These are phyloP conservation scores for Porpolomopsis calyptriformis DNA, from an alignment of 768 basidiomycete genomes.

Conservation along the genomic window DNA sequence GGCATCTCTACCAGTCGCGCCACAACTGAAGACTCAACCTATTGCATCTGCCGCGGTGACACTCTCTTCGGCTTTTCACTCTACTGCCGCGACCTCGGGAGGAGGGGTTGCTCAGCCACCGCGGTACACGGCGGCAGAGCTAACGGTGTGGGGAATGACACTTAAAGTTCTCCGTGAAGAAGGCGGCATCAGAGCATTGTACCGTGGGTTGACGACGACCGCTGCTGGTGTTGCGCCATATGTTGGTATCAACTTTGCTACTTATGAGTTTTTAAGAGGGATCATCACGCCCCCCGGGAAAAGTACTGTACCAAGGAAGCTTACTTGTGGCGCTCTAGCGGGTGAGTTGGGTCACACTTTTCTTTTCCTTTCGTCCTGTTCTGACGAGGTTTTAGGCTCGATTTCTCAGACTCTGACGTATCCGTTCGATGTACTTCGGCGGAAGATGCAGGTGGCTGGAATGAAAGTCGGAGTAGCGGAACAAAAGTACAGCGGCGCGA, in stretches of 20 bases:
- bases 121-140: constrained; percentile 38
- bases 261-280: constrained; percentile 76
- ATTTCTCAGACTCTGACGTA: constrained; percentile 93
- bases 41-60: constrained; percentile 33
- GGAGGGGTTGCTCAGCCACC: too few species aligned
- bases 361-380: not conserved
- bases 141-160: constrained; percentile 84
- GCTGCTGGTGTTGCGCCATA: constrained; percentile 86
- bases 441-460: constrained; percentile 93
- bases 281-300: constrained; percentile 76
- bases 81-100: constrained; percentile 12
- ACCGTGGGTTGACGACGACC: constrained; percentile 78
- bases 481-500: constrained; percentile 67
- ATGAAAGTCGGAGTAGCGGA: constrained; percentile 51
- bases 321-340: constrained; percentile 79
- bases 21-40: constrained; percentile 11
- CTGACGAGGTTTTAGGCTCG: constrained; percentile 38
- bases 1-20: constrained; percentile 47
- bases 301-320: constrained; percentile 53
- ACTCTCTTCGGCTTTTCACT: constrained; percentile 44
- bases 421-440: constrained; percentile 86
- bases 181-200: constrained; percentile 78
- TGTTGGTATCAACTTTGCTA: constrained; percentile 86
- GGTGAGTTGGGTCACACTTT: constrained; percentile 33
- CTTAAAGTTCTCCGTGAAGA: constrained; percentile 84